Evolutionary conservation across 1,139 yeast species (phyloP).

Genomic region (Saccharomyces uvarum): DNA sequence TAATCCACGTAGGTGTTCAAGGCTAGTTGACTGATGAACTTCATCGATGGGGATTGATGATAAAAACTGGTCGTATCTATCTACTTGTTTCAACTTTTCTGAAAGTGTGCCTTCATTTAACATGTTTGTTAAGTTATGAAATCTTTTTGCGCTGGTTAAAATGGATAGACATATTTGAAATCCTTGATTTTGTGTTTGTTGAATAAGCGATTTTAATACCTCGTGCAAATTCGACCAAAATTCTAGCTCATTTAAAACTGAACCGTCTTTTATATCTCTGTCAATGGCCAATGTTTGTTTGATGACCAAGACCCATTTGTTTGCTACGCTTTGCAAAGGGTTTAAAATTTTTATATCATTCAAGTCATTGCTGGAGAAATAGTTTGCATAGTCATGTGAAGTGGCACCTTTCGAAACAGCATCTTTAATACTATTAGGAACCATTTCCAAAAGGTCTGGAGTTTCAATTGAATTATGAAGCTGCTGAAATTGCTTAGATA

Average conservation of each 20-base stretch:
- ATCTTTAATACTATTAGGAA: conserved; percentile 47
- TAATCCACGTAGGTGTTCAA: conserved; percentile 42
- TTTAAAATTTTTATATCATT: conserved; percentile 55
- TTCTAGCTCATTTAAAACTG: conserved; percentile 60
- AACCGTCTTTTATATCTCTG: conserved; percentile 49
- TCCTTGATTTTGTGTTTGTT: conserved; percentile 50
- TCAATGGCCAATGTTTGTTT: conserved; percentile 50
- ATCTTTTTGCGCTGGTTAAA: conserved; percentile 64
- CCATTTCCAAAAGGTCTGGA: conserved; percentile 50
- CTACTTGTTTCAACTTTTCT: conserved; percentile 47
- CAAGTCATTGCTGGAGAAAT: conserved; percentile 34
- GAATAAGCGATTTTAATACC: conserved; percentile 49
- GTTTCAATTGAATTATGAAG: conserved; percentile 60
- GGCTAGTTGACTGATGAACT: conserved; percentile 43
- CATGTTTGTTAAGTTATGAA: conserved; percentile 69
- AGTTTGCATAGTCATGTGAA: conserved; percentile 25
- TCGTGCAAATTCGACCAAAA: conserved; percentile 75
- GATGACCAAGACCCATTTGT: conserved; percentile 63
- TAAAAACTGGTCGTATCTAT: conserved; percentile 53
- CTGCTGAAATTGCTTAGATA: conserved; percentile 60
- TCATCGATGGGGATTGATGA: conserved; percentile 66
- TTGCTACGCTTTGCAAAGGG: conserved; percentile 56
- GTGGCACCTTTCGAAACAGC: conserved; percentile 35
- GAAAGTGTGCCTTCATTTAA: conserved; percentile 64
- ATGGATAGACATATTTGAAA: conserved; percentile 55